A percentile compares a stretch with the other conserved stretches of the same genome.
These are phyloP conservation scores for Saccharomycopsis malanga DNA, from an alignment of 805 yeast species.

Conservation along the genomic window DNA sequence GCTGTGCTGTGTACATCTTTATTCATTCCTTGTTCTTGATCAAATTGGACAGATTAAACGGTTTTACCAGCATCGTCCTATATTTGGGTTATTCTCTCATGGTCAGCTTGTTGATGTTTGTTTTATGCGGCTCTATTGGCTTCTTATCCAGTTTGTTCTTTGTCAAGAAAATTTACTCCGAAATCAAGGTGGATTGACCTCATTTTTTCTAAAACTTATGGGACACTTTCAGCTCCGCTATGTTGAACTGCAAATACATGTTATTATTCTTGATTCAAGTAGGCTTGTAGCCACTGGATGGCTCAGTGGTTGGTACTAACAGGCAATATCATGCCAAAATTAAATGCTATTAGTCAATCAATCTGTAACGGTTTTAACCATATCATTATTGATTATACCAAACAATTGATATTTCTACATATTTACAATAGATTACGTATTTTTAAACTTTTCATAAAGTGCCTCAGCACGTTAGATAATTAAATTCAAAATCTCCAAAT, in stretches of 20 bases:
- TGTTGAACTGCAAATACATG: not conserved
- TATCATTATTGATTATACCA: too few species aligned
- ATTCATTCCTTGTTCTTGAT: conserved; percentile 74
- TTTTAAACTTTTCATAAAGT: too few species aligned
- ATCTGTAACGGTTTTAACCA: too few species aligned
- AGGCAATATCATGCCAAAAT: too few species aligned
- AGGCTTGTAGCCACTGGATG: not conserved
- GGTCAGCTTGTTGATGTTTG: conserved; percentile 62
- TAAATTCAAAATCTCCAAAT: too few species aligned
- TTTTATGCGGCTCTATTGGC: conserved; percentile 86
- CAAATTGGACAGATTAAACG: conserved; percentile 55
- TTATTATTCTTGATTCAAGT: not conserved
- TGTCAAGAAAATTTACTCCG: conserved; percentile 70
- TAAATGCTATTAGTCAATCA: too few species aligned
- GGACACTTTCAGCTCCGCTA: not conserved
- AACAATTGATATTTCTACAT: too few species aligned
- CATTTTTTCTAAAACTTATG: not conserved
- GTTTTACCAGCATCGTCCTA: conserved; percentile 66
- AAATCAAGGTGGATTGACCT: conserved; percentile 73
- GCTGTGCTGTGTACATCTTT: conserved; percentile 79
- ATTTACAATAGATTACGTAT: too few species aligned
- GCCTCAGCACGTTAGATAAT: too few species aligned
- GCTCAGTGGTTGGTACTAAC: not conserved
- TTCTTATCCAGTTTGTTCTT: conserved; percentile 68
- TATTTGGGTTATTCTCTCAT: conserved; percentile 78